Percentiles rank a stretch among this genome's conserved stretches.
Evolutionary conservation across 768 basidiomycete genomes (phyloP).

Genomic region (Phlebiopsis flavidoalba): DNA sequence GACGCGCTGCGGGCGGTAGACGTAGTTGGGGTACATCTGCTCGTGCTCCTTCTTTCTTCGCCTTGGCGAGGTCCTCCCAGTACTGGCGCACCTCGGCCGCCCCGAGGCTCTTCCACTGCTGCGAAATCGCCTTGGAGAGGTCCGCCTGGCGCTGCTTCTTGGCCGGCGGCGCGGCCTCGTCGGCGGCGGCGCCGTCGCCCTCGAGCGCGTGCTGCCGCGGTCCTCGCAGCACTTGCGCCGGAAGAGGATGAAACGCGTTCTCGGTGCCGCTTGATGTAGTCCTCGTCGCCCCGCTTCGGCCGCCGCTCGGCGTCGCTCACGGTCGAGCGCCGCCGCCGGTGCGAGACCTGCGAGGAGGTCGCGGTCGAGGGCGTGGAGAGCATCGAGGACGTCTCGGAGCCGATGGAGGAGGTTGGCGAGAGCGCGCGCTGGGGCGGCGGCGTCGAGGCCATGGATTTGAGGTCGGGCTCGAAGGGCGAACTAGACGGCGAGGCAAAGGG

Average conservation of each 20-base stretch:
- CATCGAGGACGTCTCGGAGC: slow-evolving; percentile 33
- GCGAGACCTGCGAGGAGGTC: slow-evolving; percentile 26
- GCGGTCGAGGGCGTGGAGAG: slow-evolving; percentile 24
- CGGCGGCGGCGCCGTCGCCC: slow-evolving; percentile 35
- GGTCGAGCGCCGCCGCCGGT: slow-evolving; percentile 30
- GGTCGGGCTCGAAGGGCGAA: slow-evolving; percentile 74
- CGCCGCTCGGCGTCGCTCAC: slow-evolving; percentile 30
- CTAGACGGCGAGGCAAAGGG: slow-evolving; percentile 57
- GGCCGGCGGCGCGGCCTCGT: slow-evolving; percentile 27
- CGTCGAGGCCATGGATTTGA: slow-evolving; percentile 39
- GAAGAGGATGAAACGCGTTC: slow-evolving; percentile 84
- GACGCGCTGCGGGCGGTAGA: slow-evolving; percentile 29
- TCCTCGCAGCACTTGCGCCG: slow-evolving; percentile 75
- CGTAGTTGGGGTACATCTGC: slow-evolving; percentile 59
- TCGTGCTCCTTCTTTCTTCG: slow-evolving; percentile 76
- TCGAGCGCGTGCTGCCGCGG: slow-evolving; percentile 51
- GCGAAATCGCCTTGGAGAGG: slow-evolving; percentile 77
- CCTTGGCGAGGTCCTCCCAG: slow-evolving; percentile 76
- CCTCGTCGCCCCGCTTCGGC: slow-evolving; percentile 67
- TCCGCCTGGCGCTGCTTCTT: slow-evolving; percentile 79
- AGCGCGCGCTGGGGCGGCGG: slow-evolving; percentile 39
- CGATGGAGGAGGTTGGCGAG: slow-evolving; percentile 38
- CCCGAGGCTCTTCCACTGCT: slow-evolving; percentile 70
- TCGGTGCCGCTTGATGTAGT: slow-evolving; percentile 82
- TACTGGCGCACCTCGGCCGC: slow-evolving; percentile 61